Base-by-base conservation (phyloP, 1,284 basidiomycete genomes). In the Jaminaea rosea region DNA sequence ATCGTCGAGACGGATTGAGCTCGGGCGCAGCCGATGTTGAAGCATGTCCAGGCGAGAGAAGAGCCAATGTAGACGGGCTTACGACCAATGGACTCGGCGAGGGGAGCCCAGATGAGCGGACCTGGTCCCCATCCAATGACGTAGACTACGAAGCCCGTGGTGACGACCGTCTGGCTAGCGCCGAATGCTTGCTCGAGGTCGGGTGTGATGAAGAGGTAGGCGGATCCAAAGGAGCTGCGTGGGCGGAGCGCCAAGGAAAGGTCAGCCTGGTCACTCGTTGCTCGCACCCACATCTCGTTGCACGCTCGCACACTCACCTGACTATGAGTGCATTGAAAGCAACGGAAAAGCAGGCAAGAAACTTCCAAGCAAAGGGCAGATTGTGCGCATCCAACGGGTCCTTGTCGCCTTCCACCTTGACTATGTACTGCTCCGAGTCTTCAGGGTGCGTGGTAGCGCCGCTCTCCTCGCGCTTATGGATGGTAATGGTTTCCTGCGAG, bases 31-130 rank as follows among this genome's bases (percentile, higher is more conserved):
- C 39, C 39, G 19, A 42, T 42, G 39, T 42, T 42, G 39, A 42
- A 42, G 39, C 19, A 11, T n/a, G 39, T 42, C 39, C 39, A 42
- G 7, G 24, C 19, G 7, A 42, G 39, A n/a, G 39, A 42, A 11
- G 39, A 42, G 19, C 39, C 39, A 24, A 42, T 42, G 19, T 42
- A 42, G 3, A 42, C 39, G 17, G 39, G 39, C 39, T 42, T 42
- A 5, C 39, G 39, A 5, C 39, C 39, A 11, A 42, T 39, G 29
- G 39, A 42, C 19, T 42, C 39, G 17, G 21, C 19, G 9, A 36
- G 46, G n/a, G 49, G 49, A 9, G 49, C 49, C 41, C 39, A 50
- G 26, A 50, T 13, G 3, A 50, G 27, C n/a, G 49, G 49, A 32
- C 49, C 49, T 19, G 42, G 42, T 11, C 36, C 49, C 27, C 41